Base-by-base conservation (phyloP, 495 filamentous ascomycete species). In the Pseudoneurospora amorphoporcata region DNA sequence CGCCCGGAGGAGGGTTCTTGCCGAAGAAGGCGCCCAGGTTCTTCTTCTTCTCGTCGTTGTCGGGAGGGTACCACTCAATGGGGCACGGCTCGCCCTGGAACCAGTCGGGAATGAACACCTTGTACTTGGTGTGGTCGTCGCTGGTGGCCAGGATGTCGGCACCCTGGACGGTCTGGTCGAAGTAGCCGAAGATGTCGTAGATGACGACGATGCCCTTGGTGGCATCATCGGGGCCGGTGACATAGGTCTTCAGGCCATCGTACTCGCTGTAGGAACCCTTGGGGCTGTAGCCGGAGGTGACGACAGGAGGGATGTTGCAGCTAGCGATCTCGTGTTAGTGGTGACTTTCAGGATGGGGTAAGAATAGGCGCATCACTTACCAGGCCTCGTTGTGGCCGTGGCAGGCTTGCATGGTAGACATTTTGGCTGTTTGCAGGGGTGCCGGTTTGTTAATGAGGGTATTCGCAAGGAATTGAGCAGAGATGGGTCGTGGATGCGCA, bases 41-140 rank as follows among this genome's bases (percentile, higher is more conserved):
- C 84, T 92, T 79, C 79, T 89, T 85, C 84, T 97, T 93, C 78
- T 97, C 93, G 23, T 90, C 83, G 68, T 84, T 97, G 81, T 92
- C 85, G 29, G 94, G 92, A 0, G 94, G 94, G 84, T 91, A 92
- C 88, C 85, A 88, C 61, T 83, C 81, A 70, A 88, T 83, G 69
- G 87, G 84, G 47, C 84, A 83, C 0, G 86, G 84, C 41, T 86
- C 80, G 74, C 88, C 91, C 40, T 87, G 78, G 82, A 92, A 90
- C 82, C 87, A 90, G 81, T 93, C 91, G 1, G 90, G 90, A 71
- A 93, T 89, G 78, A 90, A 86, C 72, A 92, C 89, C 73, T 85
- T 84, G 82, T 89, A 89, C 70, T 86, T 80, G 39, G 88, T 83
- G 74, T 87, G 74, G 65, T 86, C 77, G 73, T 86, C 85, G 41